A percentile compares a stretch with the other conserved stretches of the same genome.
phyloP scores from a whole-genome alignment of 140 eudicot genomes.

The Anethum foeniculum region DNA sequence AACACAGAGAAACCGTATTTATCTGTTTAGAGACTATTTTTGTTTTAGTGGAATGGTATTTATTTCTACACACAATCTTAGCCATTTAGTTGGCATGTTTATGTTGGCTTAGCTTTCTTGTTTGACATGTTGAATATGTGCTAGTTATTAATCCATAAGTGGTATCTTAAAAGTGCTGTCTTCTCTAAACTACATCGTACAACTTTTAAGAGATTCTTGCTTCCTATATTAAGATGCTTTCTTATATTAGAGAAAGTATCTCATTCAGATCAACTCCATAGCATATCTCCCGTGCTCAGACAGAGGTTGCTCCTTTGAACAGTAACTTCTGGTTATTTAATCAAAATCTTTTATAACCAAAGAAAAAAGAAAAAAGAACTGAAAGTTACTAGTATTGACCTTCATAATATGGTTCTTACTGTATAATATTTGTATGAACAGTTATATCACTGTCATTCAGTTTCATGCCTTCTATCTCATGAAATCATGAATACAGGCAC shows the following conservation, averaged over 20 bases:
- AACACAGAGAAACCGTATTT: not conserved
- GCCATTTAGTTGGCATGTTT: slow-evolving; percentile 3
- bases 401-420: slow-evolving; percentile 2
- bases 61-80: not conserved
- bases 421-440: not conserved
- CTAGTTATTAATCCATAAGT: not conserved
- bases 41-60: not conserved
- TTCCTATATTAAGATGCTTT: slow-evolving; percentile 7
- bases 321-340: not conserved
- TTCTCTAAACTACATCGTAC: slow-evolving; percentile 16
- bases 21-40: not conserved
- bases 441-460: not conserved
- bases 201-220: slow-evolving; percentile 18
- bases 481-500: not conserved
- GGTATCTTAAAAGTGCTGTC: not conserved
- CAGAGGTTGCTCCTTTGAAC: not conserved
- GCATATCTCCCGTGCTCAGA: slow-evolving; percentile 13
- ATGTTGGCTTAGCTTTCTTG: not conserved
- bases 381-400: not conserved
- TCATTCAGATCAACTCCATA: not conserved
- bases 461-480: not conserved
- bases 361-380: not conserved
- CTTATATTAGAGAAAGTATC: not conserved
- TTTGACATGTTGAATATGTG: slow-evolving; percentile 9
- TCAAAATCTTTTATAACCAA: too few species aligned